Conservation (phyloP, 768 basidiomycete species). For the Macrolepiota albuminosa region DNA sequence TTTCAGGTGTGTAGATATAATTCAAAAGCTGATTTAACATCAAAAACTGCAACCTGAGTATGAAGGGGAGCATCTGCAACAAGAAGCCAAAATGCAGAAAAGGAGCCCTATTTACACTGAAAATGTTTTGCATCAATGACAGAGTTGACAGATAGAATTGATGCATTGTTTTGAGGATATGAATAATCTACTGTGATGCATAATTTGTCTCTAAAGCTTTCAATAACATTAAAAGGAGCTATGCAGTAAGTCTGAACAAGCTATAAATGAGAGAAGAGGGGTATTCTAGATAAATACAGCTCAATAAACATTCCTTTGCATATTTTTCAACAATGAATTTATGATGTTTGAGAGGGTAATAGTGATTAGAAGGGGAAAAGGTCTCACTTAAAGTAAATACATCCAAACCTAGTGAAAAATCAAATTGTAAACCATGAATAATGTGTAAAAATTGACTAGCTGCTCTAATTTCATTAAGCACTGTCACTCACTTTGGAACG, state of each 20-base stretch:
- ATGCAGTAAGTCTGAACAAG: neutral
- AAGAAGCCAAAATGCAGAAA: neutral
- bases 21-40: neutral
- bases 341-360: too few species aligned
- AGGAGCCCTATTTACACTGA: too few species aligned
- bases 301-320: neutral
- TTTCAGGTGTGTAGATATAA: rapidly evolving
- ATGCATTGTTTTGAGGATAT: neutral
- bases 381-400: neutral
- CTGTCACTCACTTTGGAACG: rapidly evolving
- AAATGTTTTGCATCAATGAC: neutral
- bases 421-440: neutral
- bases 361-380: neutral
- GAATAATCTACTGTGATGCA: neutral
- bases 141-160: neutral
- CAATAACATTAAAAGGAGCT: neutral
- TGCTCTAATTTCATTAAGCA: neutral
- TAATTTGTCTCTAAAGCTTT: neutral
- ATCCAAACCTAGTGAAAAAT: neutral
- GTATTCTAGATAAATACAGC: neutral
- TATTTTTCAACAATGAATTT: neutral
- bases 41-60: too few species aligned
- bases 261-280: rapidly evolving
- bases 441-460: neutral
- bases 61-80: neutral